Evolutionary conservation across 331 rosid species (phyloP), one percentile per base, ranked within the genome.

Genomic region (Quercus lobata): DNA sequence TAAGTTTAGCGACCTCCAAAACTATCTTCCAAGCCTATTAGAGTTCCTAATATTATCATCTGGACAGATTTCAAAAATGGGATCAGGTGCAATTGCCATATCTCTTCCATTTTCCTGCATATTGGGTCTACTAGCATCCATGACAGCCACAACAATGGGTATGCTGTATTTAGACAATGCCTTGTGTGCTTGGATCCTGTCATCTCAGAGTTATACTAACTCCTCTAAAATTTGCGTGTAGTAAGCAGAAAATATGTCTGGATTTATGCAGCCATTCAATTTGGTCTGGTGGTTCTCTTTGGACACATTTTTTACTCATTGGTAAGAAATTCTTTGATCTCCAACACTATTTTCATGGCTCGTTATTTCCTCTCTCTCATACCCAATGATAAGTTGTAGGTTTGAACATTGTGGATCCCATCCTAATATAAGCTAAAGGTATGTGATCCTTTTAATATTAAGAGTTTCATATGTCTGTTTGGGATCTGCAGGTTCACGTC

Each of bases 121-220:
- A 71, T 74, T 93, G 81, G 95, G 98, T 58, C 97, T 90, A 83
- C 85, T 91, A 82, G 92, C 96, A 81, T 90, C 97, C 81, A 88
- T 93, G 91, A 81, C 98, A 21, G 81, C 98, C 61, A 84, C 89
- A 55, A 88, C 97, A 73, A 93, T 91, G 94, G 97, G 98, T 91
- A 80, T 32, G 54, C 49, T 56, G 54, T 57, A 24, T 53, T 57
- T 52, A 3, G 54, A 72, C 71, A 74, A 69, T 53, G 19, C 21
- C 53, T 76, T 77, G 16, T 72, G 63, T 49, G 46, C 70, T 68
- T 76, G 74, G 75, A 80, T 52, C 35, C 35, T 17, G 65, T 68
- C 54, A 62, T 56, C 61, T 18, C 35, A 21, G 11, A 54, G 46
- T 69, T 63, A 12, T 75, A 22, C 83, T 81, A 75, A 82, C 78